Evolutionary conservation across 2,329 filamentous ascomycete species (phyloP).

Genomic region (Gnomoniopsis sp.): DNA sequence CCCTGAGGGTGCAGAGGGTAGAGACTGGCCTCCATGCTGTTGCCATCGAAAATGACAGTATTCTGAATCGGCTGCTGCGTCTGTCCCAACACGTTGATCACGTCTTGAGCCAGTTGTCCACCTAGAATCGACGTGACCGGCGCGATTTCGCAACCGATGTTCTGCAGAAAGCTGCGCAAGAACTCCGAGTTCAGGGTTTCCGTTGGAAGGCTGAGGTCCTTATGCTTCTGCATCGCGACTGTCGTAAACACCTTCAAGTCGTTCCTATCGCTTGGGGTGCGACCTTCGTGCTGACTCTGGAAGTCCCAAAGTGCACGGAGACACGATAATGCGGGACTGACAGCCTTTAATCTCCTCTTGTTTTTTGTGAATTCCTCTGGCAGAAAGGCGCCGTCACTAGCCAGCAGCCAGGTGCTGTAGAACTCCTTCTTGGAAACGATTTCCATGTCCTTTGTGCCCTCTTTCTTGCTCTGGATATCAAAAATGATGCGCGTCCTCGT

Average conservation of each 20-base stretch:
- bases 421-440: slow-evolving; percentile 87
- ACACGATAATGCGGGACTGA: slow-evolving; percentile 82
- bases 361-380: slow-evolving; percentile 66
- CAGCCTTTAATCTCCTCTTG: slow-evolving; percentile 65
- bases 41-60: slow-evolving; percentile 86
- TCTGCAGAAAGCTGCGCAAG: slow-evolving; percentile 80
- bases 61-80: slow-evolving; percentile 96
- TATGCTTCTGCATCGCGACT: slow-evolving; percentile 74
- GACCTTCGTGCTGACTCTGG: slow-evolving; percentile 53
- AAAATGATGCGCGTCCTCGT: slow-evolving; percentile 75
- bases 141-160: slow-evolving; percentile 77
- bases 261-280: slow-evolving; percentile 53
- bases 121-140: slow-evolving; percentile 88
- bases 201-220: slow-evolving; percentile 65
- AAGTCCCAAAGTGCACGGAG: slow-evolving; percentile 91
- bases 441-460: slow-evolving; percentile 71
- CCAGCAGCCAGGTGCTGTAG: slow-evolving; percentile 85
- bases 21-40: slow-evolving; percentile 71
- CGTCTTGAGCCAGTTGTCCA: slow-evolving; percentile 88
- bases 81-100: slow-evolving; percentile 91
- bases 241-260: slow-evolving; percentile 76
- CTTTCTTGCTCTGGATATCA: slow-evolving; percentile 66
- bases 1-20: slow-evolving; percentile 77
- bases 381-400: slow-evolving; percentile 71
- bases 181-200: slow-evolving; percentile 69